These are phyloP conservation scores for Mycena albidolilacea DNA, from an alignment of 768 basidiomycete species.

Conservation along the genomic window DNA sequence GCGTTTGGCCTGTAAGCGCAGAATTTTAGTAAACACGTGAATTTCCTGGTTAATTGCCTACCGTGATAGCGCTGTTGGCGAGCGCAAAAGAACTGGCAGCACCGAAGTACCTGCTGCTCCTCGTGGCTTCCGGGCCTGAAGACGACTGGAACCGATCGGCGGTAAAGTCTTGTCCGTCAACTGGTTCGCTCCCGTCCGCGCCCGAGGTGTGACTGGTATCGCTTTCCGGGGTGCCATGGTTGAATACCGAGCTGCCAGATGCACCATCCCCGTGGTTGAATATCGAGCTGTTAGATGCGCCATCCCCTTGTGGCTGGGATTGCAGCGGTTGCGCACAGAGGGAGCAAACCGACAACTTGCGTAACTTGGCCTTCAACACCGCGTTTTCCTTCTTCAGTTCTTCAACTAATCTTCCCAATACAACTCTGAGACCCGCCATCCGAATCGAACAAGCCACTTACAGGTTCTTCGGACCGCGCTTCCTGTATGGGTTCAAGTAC, in stretches of 20 bases:
- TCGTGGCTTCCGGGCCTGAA: background rate
- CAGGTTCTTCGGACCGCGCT: slow-evolving; percentile 24
- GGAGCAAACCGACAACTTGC: slow-evolving; percentile 27
- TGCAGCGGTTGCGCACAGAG: slow-evolving; percentile 32
- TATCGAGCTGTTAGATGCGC: slow-evolving; percentile 10
- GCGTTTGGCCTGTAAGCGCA: slow-evolving; percentile 19
- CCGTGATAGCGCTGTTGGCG: slow-evolving; percentile 27
- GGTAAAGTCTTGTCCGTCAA: background rate
- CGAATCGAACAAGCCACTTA: background rate
- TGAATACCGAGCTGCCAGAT: slow-evolving; percentile 18
- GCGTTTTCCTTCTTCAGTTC: slow-evolving; percentile 67
- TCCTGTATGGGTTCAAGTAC: slow-evolving; percentile 18
- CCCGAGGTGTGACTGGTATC: background rate
- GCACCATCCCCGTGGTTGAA: slow-evolving; percentile 16
- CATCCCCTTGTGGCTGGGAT: background rate
- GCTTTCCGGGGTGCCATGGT: slow-evolving; percentile 17
- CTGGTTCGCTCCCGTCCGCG: background rate
- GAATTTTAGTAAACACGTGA: background rate
- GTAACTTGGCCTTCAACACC: slow-evolving; percentile 55
- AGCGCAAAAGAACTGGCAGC: slow-evolving; percentile 30
- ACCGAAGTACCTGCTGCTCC: slow-evolving; percentile 12
- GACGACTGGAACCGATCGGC: slow-evolving; percentile 12
- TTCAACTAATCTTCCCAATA: slow-evolving; percentile 51
- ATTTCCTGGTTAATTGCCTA: background rate
- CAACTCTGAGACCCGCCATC: slow-evolving; percentile 37